Percentiles rank a stretch among this genome's conserved stretches.
Evolutionary conservation across 495 filamentous ascomycete species (phyloP).

Genomic region (Penicillium maclennaniae): DNA sequence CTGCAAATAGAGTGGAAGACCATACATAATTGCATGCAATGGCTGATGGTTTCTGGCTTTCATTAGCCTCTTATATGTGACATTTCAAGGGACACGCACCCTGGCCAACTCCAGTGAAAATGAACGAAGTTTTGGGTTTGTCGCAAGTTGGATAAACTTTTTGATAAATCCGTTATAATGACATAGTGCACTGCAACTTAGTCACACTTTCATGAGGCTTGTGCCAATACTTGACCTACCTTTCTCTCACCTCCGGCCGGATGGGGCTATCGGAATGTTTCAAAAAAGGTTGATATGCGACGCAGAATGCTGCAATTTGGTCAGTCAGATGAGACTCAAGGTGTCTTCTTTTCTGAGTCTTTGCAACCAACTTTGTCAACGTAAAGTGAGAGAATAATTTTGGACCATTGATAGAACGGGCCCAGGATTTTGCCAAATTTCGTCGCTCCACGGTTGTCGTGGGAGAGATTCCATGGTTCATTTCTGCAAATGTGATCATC

Average conservation of each 20-base stretch:
- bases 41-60: slow-evolving; percentile 58
- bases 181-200: slow-evolving; percentile 45
- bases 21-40: slow-evolving; percentile 51
- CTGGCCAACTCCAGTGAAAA: slow-evolving; percentile 58
- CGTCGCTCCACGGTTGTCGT: too few species aligned
- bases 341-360: too few species aligned
- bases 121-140: slow-evolving; percentile 51
- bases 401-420: slow-evolving; percentile 47
- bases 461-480: too few species aligned
- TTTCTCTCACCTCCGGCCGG: slow-evolving; percentile 50
- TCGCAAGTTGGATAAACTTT: slow-evolving; percentile 51
- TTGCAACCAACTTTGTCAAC: slow-evolving; percentile 38
- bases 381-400: slow-evolving; percentile 41
- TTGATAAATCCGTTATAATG: slow-evolving; percentile 54
- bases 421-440: too few species aligned
- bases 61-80: too few species aligned
- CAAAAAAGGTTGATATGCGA: slow-evolving; percentile 53
- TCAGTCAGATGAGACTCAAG: background rate
- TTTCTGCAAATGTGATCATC: too few species aligned
- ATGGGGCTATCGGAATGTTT: slow-evolving; percentile 52
- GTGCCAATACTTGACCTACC: slow-evolving; percentile 30
- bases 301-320: slow-evolving; percentile 41
- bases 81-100: too few species aligned
- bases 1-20: background rate
- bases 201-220: background rate